A percentile compares a stretch with the other conserved stretches of the same genome.
Conservation (phyloP, 768 basidiomycete genomes). For the Hygrophoropsis aurantiaca region DNA sequence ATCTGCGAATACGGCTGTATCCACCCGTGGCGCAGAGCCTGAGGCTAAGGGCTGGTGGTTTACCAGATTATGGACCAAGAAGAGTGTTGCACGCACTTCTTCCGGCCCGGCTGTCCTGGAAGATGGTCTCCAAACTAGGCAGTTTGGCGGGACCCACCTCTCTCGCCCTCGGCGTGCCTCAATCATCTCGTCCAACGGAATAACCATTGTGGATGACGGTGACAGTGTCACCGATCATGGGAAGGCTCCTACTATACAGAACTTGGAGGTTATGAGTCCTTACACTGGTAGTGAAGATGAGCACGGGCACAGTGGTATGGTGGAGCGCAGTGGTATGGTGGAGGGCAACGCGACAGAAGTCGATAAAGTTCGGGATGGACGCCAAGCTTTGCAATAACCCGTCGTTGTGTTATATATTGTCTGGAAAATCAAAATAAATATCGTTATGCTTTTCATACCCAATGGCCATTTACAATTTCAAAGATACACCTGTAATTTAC, state of each 20-base stretch:
- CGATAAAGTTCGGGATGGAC: not conserved
- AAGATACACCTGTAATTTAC: too few relatives aligned
- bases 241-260: too few relatives aligned
- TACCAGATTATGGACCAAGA: too few relatives aligned
- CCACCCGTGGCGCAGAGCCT: not conserved
- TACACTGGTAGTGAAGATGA: constrained; percentile 17
- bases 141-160: not conserved
- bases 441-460: too few relatives aligned
- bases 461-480: too few relatives aligned
- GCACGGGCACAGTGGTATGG: constrained; percentile 2
- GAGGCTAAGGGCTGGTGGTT: not conserved
- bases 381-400: constrained; percentile 1
- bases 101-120: not conserved
- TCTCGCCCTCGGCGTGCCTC: not conserved
- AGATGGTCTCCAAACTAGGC: not conserved
- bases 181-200: not conserved
- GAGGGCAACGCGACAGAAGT: not conserved
- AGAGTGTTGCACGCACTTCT: too few relatives aligned
- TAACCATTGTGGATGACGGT: not conserved
- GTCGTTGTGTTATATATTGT: too few relatives aligned
- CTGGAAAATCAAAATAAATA: too few relatives aligned
- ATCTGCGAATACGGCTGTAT: not conserved
- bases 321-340: not conserved
- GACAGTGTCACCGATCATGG: too few relatives aligned
- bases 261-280: too few relatives aligned